Evolutionary conservation across 306 rosid species (phyloP).

Genomic region (Castanea sativa): DNA sequence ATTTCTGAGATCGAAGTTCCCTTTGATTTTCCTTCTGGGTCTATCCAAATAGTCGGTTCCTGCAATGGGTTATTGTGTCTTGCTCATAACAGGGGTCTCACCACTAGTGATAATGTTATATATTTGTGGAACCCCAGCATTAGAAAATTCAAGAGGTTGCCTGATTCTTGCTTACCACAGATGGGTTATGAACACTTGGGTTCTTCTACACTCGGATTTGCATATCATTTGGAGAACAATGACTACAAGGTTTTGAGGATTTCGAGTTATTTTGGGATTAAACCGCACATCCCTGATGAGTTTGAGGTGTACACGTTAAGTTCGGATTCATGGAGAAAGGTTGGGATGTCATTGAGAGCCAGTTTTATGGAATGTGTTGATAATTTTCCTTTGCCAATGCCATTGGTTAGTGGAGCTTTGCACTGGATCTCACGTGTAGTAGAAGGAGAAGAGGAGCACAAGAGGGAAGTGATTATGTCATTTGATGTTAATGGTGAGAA

Average conservation of each 20-base stretch:
- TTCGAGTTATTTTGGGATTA: neutral
- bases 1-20: neutral
- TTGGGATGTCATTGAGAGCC: neutral
- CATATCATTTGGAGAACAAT: neutral
- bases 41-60: neutral
- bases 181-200: neutral
- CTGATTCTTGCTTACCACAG: neutral
- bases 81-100: neutral
- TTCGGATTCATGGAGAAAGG: neutral
- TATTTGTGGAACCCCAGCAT: neutral
- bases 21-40: neutral
- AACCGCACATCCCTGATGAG: neutral
- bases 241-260: neutral
- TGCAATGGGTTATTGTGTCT: neutral
- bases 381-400: neutral
- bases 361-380: neutral
- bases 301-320: neutral
- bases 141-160: neutral
- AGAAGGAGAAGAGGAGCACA: no score
- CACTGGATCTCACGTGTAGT: no score
- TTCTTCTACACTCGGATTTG: neutral
- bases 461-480: no score
- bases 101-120: no score
- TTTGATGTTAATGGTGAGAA: no score
- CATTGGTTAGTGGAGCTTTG: neutral